These are phyloP conservation scores for Xylaria hypoxylon DNA, from an alignment of 2,329 filamentous ascomycete genomes.

Conservation along the genomic window DNA sequence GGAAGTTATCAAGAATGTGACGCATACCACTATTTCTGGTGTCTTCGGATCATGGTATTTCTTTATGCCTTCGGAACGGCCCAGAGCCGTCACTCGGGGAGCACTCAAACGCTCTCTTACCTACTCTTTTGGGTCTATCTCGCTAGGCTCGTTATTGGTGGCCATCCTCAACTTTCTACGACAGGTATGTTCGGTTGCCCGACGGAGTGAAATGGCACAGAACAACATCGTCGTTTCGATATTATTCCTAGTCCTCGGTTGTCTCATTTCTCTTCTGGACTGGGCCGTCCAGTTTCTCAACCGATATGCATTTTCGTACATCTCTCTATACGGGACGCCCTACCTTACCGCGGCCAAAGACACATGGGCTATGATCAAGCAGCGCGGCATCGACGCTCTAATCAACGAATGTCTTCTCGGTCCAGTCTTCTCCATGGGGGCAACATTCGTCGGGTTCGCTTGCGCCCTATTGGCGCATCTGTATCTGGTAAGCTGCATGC, in stretches of 20 bases:
- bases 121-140: conserved; percentile 93
- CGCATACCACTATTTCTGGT: conserved; percentile 87
- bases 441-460: conserved; percentile 84
- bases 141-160: conserved; percentile 84
- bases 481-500: conserved; percentile 79
- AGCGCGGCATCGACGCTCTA: conserved; percentile 89
- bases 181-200: conserved; percentile 83
- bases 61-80: conserved; percentile 78
- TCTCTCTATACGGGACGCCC: conserved; percentile 89
- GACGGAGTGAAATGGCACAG: conserved; percentile 70
- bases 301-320: conserved; percentile 91
- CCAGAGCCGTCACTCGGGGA: conserved; percentile 83
- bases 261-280: conserved; percentile 80
- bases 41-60: conserved; percentile 97
- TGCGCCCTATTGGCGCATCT: conserved; percentile 85
- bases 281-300: conserved; percentile 93
- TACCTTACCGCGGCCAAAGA: conserved; percentile 90
- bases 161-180: conserved; percentile 88
- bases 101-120: conserved; percentile 84
- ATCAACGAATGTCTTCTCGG: conserved; percentile 89
- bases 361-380: conserved; percentile 89
- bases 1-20: conserved; percentile 93
- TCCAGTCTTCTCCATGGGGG: conserved; percentile 66
- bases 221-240: conserved; percentile 75
- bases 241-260: conserved; percentile 80